phyloP scores from a whole-genome alignment of 1,284 basidiomycete genomes.

The Cutaneotrichosporon dermatis region DNA sequence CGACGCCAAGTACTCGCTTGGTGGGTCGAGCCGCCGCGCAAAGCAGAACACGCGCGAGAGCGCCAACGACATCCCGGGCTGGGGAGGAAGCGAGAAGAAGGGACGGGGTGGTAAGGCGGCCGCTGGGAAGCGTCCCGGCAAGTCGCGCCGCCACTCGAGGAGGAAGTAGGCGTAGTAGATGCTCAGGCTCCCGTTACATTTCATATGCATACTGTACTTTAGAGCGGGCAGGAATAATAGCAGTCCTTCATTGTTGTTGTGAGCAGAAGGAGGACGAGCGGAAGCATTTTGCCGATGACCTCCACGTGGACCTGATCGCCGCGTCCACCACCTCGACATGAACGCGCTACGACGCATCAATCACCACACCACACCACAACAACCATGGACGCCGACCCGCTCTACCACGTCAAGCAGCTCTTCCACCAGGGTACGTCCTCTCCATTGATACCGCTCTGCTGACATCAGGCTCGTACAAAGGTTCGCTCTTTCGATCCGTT shows the following conservation, averaged over 20 bases:
- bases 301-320: no score
- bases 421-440: conserved; percentile 64
- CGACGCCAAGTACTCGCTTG: conserved; percentile 76
- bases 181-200: no score
- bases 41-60: conserved; percentile 78
- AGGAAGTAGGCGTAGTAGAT: conserved; percentile 6
- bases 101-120: conserved; percentile 32
- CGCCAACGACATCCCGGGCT: conserved; percentile 64
- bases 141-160: conserved; percentile 23
- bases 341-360: background rate
- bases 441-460: conserved; percentile 1
- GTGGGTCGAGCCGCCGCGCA: conserved; percentile 58
- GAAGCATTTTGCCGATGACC: no score
- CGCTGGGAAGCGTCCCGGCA: conserved; percentile 29
- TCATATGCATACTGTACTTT: conserved; percentile 2
- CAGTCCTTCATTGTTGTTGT: no score
- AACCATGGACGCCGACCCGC: conserved; percentile 69
- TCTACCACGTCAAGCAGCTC: conserved; percentile 79
- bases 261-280: no score
- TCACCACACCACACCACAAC: background rate
- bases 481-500: conserved; percentile 12
- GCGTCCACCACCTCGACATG: no score
- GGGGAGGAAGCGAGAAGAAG: conserved; percentile 43
- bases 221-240: no score
- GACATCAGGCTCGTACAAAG: conserved; percentile 45